Base-by-base conservation (phyloP, 2,329 filamentous ascomycete species). In the Calycina herbarum region DNA sequence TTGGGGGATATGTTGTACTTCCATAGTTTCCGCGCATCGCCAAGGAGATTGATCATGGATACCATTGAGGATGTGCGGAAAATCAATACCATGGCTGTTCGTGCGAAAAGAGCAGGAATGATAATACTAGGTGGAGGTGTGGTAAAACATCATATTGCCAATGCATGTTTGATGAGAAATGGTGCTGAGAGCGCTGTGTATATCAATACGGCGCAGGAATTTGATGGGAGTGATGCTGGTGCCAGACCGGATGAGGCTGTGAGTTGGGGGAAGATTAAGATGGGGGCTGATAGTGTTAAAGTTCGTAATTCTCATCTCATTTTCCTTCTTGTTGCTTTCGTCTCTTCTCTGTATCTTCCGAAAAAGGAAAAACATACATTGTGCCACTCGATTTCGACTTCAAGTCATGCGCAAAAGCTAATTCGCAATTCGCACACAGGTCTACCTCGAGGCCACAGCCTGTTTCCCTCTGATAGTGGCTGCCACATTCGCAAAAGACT, bases 1-100 rank as follows among this genome's bases (percentile, higher is more conserved):
- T 80, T 99, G 24, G 95, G 95, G 5, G 95, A 99, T 78, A 99
- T 99, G 95, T 83, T 99, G 51, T 98, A 97, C 80, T 98, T 99
- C 78, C 94, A 99, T 80, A 96, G 94, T 0, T 99, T 93, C 85
- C 95, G 94, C 77, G 80, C 92, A 0, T 94, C 92, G 1, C 94
- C 94, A 3, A 81, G 82, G 67, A 91, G 94, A 77, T 83, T 99
- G 54, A 87, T 89, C 64, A 87, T 97, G 67, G 95, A 98, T 77
- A 93, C 98, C 66, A 92, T 97, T 27, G 91, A 96, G 74, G 95
- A 99, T 74, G 95, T 99, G 67, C 88, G 95, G 24, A 88, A 86
- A 68, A 93, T 99, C 78, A 99, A 99, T 80, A 96, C 92, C 15
- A 88, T 98, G 68, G 89, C 94, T 0, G 92, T 98, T 38, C 83